These are phyloP conservation scores for Metarhizium brunneum DNA, from an alignment of 2,329 filamentous ascomycete species.

Conservation along the genomic window DNA sequence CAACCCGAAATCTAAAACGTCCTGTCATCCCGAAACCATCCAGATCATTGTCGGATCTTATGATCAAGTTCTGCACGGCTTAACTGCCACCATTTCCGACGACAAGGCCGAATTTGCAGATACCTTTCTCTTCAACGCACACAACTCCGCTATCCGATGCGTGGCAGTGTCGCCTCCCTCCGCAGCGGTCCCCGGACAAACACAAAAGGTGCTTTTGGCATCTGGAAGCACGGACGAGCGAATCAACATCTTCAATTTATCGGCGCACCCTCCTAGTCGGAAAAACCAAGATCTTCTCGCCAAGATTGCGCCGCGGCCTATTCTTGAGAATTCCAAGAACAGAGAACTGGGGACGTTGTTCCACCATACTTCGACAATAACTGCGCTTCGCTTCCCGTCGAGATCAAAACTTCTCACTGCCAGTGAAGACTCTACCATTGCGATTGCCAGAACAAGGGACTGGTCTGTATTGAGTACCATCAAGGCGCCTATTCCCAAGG, in stretches of 20 bases:
- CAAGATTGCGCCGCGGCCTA: slow-evolving; percentile 59
- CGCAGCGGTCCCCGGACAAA: slow-evolving; percentile 46
- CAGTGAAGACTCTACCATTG: slow-evolving; percentile 85
- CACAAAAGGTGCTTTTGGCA: slow-evolving; percentile 80
- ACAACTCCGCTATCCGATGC: slow-evolving; percentile 81
- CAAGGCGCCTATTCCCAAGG: slow-evolving; percentile 78
- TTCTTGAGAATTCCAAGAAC: slow-evolving; percentile 79
- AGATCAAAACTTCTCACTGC: slow-evolving; percentile 80
- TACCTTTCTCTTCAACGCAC: slow-evolving; percentile 92
- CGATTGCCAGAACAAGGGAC: slow-evolving; percentile 78
- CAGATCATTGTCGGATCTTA: slow-evolving; percentile 93
- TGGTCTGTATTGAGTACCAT: slow-evolving; percentile 83
- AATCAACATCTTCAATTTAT: slow-evolving; percentile 89
- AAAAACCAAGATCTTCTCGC: slow-evolving; percentile 53
- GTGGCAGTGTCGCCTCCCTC: slow-evolving; percentile 76
- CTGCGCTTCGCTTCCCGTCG: slow-evolving; percentile 71
- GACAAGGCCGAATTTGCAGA: slow-evolving; percentile 63
- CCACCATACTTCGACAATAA: slow-evolving; percentile 79
- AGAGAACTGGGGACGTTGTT: slow-evolving; percentile 78
- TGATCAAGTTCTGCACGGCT: slow-evolving; percentile 83
- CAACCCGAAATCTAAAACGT: slow-evolving; percentile 5
- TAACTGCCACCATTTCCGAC: slow-evolving; percentile 59
- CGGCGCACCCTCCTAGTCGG: slow-evolving; percentile 52
- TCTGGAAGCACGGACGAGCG: slow-evolving; percentile 89
- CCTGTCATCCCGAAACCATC: slow-evolving; percentile 44